Evolutionary conservation across 2,329 filamentous ascomycete genomes (phyloP).

Genomic region (Stemphylium beticola): DNA sequence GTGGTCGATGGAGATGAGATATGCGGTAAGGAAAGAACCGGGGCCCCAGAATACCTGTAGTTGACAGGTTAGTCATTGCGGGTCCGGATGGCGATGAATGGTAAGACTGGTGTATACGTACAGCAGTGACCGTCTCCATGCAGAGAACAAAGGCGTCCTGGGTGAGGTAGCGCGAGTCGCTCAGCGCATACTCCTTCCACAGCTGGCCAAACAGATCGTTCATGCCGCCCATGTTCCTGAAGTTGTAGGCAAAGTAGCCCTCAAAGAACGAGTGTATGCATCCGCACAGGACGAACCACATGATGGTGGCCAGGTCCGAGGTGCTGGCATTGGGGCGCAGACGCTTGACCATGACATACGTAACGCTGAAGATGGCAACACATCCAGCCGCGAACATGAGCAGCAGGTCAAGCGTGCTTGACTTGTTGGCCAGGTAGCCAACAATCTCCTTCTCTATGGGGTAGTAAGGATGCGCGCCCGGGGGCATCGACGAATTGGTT

Average conservation of each 20-base stretch:
- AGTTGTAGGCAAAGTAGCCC: conserved; percentile 79
- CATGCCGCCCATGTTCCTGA: conserved; percentile 67
- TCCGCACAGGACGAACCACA: conserved; percentile 80
- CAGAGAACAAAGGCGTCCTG: conserved; percentile 81
- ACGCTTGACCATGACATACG: conserved; percentile 61
- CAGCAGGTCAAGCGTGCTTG: conserved; percentile 65
- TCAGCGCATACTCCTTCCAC: conserved; percentile 91
- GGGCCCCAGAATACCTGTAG: conserved; percentile 66
- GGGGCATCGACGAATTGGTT: conserved; percentile 19
- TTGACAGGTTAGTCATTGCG: conserved; percentile 2
- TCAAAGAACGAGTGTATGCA: conserved; percentile 83
- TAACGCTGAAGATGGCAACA: conserved; percentile 62
- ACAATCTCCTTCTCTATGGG: conserved; percentile 68
- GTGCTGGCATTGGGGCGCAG: conserved; percentile 60
- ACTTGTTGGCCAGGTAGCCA: conserved; percentile 71
- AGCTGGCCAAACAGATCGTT: conserved; percentile 81
- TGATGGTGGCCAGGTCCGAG: conserved; percentile 64
- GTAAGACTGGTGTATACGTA: conserved; percentile 51
- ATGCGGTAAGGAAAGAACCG: conserved; percentile 63
- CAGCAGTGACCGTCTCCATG: conserved; percentile 81
- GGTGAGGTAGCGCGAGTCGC: conserved; percentile 85
- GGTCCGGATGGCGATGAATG: background rate
- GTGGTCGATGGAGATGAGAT: conserved; percentile 60
- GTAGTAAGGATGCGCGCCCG: conserved; percentile 69
- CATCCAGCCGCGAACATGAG: conserved; percentile 65